Evolutionary conservation across 306 rosid genomes (phyloP).

Genomic region (Amphicarpaea edgeworthii): DNA sequence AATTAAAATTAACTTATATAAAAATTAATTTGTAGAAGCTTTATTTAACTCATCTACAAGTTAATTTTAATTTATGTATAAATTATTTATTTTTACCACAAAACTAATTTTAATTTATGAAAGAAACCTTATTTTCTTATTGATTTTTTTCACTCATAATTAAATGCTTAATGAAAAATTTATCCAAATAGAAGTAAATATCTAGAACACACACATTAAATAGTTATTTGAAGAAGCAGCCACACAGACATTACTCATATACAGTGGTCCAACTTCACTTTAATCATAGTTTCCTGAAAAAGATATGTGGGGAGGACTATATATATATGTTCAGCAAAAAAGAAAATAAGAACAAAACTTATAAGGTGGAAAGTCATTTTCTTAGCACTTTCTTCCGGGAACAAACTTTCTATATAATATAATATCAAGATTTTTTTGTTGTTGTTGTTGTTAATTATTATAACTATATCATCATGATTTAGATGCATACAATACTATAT

Average conservation of each 20-base stretch:
- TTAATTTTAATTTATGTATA: neutral
- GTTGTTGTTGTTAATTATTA: neutral
- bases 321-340: slow-evolving; percentile 30
- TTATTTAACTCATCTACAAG: neutral
- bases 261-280: slow-evolving; percentile 45
- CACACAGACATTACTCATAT: neutral
- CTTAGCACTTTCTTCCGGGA: slow-evolving; percentile 34
- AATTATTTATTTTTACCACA: too few species aligned
- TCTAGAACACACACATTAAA: neutral
- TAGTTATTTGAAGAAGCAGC: neutral
- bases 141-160: neutral
- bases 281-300: slow-evolving; percentile 46
- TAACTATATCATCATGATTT: slow-evolving; percentile 7
- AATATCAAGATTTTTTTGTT: neutral
- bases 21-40: neutral
- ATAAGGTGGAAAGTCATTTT: slow-evolving; percentile 51
- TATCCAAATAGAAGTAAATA: neutral
- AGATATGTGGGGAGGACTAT: slow-evolving; percentile 40
- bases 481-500: neutral
- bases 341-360: slow-evolving; percentile 33
- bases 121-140: too few species aligned
- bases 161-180: neutral
- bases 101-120: too few species aligned
- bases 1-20: neutral
- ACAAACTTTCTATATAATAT: slow-evolving; percentile 33